Percentiles rank a stretch among this genome's conserved stretches.
Conservation (phyloP, 306 rosid species). For the Inga leiocalycina region DNA sequence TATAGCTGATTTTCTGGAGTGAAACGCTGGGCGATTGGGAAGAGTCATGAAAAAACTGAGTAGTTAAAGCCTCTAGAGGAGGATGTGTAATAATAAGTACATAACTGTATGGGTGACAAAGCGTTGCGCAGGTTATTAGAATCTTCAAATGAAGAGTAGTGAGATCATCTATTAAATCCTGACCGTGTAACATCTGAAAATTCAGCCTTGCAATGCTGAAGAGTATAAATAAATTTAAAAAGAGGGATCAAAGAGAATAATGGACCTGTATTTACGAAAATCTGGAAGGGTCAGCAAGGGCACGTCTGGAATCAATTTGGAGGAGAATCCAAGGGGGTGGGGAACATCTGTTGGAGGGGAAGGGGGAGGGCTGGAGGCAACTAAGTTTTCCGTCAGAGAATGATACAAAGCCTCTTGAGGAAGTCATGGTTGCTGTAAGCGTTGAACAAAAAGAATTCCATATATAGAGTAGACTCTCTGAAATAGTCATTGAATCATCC, state of each 20-base stretch:
- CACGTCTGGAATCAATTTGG: neutral
- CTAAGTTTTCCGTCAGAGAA: neutral
- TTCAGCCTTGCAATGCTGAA: neutral
- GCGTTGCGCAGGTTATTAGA: neutral
- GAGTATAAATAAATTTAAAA: slow-evolving; percentile 18
- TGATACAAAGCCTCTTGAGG: neutral
- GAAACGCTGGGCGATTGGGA: neutral
- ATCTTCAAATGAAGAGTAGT: neutral
- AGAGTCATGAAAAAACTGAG: neutral
- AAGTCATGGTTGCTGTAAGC: slow-evolving; percentile 6
- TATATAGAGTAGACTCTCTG: slow-evolving; percentile 19
- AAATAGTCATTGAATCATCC: neutral
- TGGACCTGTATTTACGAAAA: neutral
- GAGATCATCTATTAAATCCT: neutral
- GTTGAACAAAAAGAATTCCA: neutral
- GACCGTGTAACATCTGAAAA: slow-evolving; percentile 6
- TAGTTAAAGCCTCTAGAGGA: neutral
- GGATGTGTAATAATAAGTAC: neutral
- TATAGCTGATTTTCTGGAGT: neutral
- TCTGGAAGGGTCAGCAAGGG: neutral
- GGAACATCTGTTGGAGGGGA: neutral
- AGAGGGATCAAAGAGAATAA: neutral
- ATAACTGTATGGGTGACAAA: neutral
- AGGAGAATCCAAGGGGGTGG: neutral
- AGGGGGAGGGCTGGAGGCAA: neutral